Conservation (phyloP, 192 early-diverging fungal species). For the Entomortierella parvispora region DNA sequence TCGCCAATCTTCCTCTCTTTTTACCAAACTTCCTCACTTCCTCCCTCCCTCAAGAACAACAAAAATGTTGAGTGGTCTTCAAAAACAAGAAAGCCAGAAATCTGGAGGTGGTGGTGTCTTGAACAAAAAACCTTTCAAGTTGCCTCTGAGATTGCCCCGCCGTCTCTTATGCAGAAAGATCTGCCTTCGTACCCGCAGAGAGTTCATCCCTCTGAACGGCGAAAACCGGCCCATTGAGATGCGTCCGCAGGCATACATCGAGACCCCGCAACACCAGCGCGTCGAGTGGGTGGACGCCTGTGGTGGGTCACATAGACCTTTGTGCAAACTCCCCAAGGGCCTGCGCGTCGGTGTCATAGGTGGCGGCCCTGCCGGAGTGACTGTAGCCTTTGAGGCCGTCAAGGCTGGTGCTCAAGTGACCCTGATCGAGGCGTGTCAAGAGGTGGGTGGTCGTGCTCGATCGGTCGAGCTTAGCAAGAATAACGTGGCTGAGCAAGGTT, state of each 20-base stretch:
- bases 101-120: no score
- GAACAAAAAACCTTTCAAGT: no score
- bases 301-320: conserved; percentile 2
- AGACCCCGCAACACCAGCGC: conserved; percentile 15
- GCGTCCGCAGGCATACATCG: conserved; percentile 13
- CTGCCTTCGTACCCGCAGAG: background rate
- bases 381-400: conserved; percentile 10
- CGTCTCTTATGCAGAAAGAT: background rate
- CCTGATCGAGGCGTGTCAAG: conserved; percentile 8
- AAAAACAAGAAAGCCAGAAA: no score
- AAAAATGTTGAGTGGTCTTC: no score
- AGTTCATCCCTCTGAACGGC: conserved; percentile 10
- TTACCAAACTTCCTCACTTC: no score
- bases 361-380: conserved; percentile 4
- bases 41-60: no score
- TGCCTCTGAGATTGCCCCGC: background rate
- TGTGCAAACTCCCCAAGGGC: conserved; percentile 9
- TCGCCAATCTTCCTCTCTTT: no score
- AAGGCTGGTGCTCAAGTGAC: conserved; percentile 17
- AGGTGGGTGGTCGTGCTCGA: conserved; percentile 16
- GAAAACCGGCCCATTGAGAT: conserved; percentile 18
- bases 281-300: conserved; percentile 18
- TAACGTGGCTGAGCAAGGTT: conserved; percentile 13
- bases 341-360: conserved; percentile 11
- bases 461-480: conserved; percentile 5